A percentile compares a stretch with the other conserved stretches of the same genome.
phyloP scores from a whole-genome alignment of 1,139 yeast species.

The Debaryomyces sp. region DNA sequence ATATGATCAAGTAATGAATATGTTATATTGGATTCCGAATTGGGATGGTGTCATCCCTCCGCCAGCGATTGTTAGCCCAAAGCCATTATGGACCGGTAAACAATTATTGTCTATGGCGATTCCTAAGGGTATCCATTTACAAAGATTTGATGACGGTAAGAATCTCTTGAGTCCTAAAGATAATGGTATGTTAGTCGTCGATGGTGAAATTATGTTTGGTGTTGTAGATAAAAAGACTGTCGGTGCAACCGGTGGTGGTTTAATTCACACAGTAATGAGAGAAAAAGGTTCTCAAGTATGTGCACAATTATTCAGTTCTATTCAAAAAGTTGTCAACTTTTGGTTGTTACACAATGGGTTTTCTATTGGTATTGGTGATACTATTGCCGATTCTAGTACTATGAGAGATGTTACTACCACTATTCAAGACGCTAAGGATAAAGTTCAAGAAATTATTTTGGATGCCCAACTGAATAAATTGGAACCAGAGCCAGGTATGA shows the following conservation, averaged over 20 bases:
- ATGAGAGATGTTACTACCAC: conserved; percentile 93
- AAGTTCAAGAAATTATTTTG: conserved; percentile 88
- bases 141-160: conserved; percentile 88
- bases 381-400: conserved; percentile 96
- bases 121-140: conserved; percentile 94
- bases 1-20: conserved; percentile 93
- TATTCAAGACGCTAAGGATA: conserved; percentile 86
- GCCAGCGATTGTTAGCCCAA: conserved; percentile 93
- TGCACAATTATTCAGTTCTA: conserved; percentile 87
- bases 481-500: conserved; percentile 99
- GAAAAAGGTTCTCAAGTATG: conserved; percentile 94
- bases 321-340: conserved; percentile 93
- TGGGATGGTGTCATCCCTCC: conserved; percentile 99
- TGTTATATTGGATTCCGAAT: conserved; percentile 95
- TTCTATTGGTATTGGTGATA: conserved; percentile 99
- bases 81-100: conserved; percentile 97
- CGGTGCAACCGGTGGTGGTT: conserved; percentile 98
- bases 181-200: conserved; percentile 87
- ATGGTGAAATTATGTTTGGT: conserved; percentile 95
- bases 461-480: conserved; percentile 89
- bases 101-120: conserved; percentile 91
- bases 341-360: conserved; percentile 97
- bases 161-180: conserved; percentile 86
- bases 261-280: conserved; percentile 95
- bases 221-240: conserved; percentile 97